A percentile compares a stretch with the other conserved stretches of the same genome.
phyloP scores from a whole-genome alignment of 2,329 filamentous ascomycete genomes.

The Cadophora luteo-olivacea region DNA sequence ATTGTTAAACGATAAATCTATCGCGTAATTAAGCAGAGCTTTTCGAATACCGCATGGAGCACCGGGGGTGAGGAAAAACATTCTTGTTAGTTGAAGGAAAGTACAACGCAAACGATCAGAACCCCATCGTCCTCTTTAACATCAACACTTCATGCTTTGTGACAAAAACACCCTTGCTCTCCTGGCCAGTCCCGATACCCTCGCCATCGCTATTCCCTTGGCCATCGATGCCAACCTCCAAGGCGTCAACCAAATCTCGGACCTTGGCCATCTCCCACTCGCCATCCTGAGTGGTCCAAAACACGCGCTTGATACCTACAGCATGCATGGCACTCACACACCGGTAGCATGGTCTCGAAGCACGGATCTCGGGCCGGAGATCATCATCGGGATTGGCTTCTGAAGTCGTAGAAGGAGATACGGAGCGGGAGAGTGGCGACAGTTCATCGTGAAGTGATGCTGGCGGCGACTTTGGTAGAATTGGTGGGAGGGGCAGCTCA shows the following conservation, averaged over 20 bases:
- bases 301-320: conserved; percentile 58
- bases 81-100: neutral
- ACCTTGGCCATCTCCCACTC: conserved; percentile 58
- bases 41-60: too few relatives aligned
- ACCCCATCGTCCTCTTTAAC: conserved; percentile 46
- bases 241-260: conserved; percentile 53
- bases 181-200: conserved; percentile 36
- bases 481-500: neutral
- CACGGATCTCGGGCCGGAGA: conserved; percentile 30
- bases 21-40: too few relatives aligned
- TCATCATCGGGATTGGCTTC: neutral
- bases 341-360: conserved; percentile 57
- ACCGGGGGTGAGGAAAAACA: too few relatives aligned
- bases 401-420: conserved; percentile 9
- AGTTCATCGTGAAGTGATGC: conserved; percentile 57
- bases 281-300: conserved; percentile 57
- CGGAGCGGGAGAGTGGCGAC: conserved; percentile 33
- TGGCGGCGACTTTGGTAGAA: conserved; percentile 13
- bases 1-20: too few relatives aligned
- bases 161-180: conserved; percentile 50
- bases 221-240: conserved; percentile 48
- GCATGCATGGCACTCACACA: conserved; percentile 59
- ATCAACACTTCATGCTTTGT: conserved; percentile 60
- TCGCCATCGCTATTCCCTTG: conserved; percentile 52
- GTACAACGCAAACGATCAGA: conserved; percentile 17